These are phyloP conservation scores for Oenanthe javanica DNA, from an alignment of 140 eudicot genomes.

Conservation along the genomic window DNA sequence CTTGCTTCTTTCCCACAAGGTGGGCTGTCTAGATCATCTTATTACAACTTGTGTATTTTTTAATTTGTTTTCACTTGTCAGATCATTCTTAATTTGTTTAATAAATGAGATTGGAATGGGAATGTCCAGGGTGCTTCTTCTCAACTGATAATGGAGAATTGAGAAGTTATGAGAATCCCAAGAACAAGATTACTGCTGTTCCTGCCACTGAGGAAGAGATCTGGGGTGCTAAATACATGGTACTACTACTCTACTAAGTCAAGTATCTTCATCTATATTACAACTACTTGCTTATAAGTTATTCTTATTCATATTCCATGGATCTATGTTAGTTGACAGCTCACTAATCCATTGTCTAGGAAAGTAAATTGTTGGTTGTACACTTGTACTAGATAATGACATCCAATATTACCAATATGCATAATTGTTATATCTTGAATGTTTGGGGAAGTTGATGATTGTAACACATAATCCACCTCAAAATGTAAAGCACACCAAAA, in stretches of 20 bases:
- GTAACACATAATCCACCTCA: not conserved
- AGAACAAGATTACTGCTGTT: constrained; percentile 89
- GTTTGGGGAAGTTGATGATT: not conserved
- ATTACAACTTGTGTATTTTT: not conserved
- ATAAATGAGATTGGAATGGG: not conserved
- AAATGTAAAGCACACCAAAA: no score
- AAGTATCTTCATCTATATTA: not conserved
- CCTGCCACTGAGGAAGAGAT: constrained; percentile 94
- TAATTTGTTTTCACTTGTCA: not conserved
- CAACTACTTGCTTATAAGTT: not conserved
- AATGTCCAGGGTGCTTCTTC: constrained; percentile 69
- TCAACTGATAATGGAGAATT: constrained; percentile 80
- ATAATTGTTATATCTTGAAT: not conserved
- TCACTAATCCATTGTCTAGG: not conserved
- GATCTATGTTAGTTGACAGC: not conserved
- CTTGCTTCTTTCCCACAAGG: constrained; percentile 99
- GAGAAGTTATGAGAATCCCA: constrained; percentile 90
- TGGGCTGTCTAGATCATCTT: constrained; percentile 22
- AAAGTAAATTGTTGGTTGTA: not conserved
- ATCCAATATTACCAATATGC: not conserved
- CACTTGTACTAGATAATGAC: not conserved
- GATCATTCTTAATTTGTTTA: not conserved
- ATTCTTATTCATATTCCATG: not conserved
- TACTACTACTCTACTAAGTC: constrained; percentile 21
- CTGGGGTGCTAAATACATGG: constrained; percentile 99